Evolutionary conservation across 106 monocot species (phyloP).

Genomic region (Triglochin maritima): DNA sequence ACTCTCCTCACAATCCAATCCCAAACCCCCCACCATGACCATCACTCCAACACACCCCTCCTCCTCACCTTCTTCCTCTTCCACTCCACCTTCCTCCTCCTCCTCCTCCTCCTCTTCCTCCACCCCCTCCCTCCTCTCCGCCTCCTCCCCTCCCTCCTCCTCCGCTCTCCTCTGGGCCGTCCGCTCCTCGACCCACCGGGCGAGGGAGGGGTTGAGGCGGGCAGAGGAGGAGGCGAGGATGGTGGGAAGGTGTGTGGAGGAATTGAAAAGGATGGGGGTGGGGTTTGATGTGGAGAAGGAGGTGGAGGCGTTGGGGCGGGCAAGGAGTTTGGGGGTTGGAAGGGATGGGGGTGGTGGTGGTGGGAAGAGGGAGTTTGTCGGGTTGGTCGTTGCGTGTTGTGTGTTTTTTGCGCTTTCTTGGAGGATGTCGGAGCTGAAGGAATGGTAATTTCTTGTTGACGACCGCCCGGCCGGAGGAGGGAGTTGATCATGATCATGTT

Average conservation of each 20-base stretch:
- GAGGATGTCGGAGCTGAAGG: too few relatives aligned
- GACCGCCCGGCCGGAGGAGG: too few relatives aligned
- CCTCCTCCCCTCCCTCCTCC: slow-evolving; percentile 37
- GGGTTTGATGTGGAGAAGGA: slow-evolving; percentile 80
- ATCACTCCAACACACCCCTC: slow-evolving; percentile 44
- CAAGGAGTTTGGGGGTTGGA: slow-evolving; percentile 61
- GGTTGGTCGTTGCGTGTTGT: slow-evolving; percentile 39
- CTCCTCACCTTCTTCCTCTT: slow-evolving; percentile 63
- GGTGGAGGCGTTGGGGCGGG: slow-evolving; percentile 70
- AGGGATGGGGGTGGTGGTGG: slow-evolving; percentile 8
- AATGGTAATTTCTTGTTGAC: too few relatives aligned
- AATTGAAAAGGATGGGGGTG: slow-evolving; percentile 59
- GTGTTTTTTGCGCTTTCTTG: slow-evolving; percentile 34
- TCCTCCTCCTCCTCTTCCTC: slow-evolving; percentile 55
- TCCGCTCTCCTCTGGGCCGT: slow-evolving; percentile 58
- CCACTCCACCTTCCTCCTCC: slow-evolving; percentile 50
- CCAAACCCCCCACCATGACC: slow-evolving; percentile 35
- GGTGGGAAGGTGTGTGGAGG: slow-evolving; percentile 49
- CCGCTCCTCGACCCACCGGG: slow-evolving; percentile 46
- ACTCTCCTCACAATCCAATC: slow-evolving; percentile 39
- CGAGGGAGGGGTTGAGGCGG: slow-evolving; percentile 42
- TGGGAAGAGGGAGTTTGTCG: slow-evolving; percentile 24
- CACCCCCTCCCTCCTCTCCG: slow-evolving; percentile 59
- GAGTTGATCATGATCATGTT: too few relatives aligned
- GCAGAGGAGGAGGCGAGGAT: slow-evolving; percentile 52